Conservation (phyloP, 2,329 filamentous ascomycete genomes). For the Paraphaeosphaeria minitans region DNA sequence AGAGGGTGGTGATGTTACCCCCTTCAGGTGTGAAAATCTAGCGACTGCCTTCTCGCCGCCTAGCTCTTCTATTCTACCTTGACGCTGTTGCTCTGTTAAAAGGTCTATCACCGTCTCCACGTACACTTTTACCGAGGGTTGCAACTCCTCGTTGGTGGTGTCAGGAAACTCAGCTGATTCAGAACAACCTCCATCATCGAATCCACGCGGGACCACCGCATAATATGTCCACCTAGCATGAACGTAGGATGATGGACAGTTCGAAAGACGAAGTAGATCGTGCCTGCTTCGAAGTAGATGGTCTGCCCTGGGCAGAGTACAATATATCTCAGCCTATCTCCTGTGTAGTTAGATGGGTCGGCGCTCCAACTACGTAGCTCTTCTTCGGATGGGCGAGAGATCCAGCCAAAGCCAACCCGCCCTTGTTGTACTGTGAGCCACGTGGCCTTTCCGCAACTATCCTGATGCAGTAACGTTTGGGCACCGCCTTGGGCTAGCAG, state of each 20-base stretch:
- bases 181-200: constrained; percentile 18
- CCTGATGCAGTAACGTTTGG: constrained; percentile 17
- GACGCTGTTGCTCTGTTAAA: too few species aligned
- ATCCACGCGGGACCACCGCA: constrained; percentile 20
- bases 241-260: constrained; percentile 15
- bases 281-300: constrained; percentile 21
- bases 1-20: too few species aligned
- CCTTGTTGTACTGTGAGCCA: constrained; percentile 16
- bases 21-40: too few species aligned
- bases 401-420: constrained; percentile 19
- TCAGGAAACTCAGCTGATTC: constrained; percentile 19
- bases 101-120: constrained; percentile 17
- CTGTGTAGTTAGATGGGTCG: constrained; percentile 11
- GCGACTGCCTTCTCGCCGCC: too few species aligned
- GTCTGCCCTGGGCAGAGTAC: constrained; percentile 19
- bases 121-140: constrained; percentile 14
- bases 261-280: constrained; percentile 22
- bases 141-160: constrained; percentile 18
- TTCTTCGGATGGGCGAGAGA: constrained; percentile 14
- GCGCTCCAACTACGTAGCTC: constrained; percentile 15
- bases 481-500: constrained; percentile 22
- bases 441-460: constrained; percentile 20
- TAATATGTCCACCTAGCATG: constrained; percentile 18
- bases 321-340: constrained; percentile 16
- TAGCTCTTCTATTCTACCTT: too few species aligned